These are phyloP conservation scores for Boletellus dicymbophilus DNA, from an alignment of 1,284 basidiomycete genomes.

Conservation along the genomic window DNA sequence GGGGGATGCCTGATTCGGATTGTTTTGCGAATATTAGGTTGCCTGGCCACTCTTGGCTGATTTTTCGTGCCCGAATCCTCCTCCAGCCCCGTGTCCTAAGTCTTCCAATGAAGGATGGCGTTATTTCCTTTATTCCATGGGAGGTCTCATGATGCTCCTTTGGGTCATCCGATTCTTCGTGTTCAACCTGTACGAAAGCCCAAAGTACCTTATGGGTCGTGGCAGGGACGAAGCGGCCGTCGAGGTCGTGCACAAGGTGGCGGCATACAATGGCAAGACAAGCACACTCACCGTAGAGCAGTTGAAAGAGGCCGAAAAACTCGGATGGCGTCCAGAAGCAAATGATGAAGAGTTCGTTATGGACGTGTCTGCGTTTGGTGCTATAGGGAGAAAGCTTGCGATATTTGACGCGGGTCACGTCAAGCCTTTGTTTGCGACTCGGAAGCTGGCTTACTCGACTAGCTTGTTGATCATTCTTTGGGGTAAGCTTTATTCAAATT, in stretches of 20 bases:
- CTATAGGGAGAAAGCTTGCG: slow-evolving; percentile 43
- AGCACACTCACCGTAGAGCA: slow-evolving; percentile 50
- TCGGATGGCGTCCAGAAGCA: slow-evolving; percentile 9
- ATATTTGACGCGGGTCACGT: slow-evolving; percentile 50
- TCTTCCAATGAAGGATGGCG: slow-evolving; percentile 71
- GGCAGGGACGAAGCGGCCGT: slow-evolving; percentile 75
- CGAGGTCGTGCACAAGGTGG: slow-evolving; percentile 66
- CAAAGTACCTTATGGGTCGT: slow-evolving; percentile 74
- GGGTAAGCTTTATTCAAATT: slow-evolving; percentile 40
- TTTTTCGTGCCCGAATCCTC: slow-evolving; percentile 52
- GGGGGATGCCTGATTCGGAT: not conserved
- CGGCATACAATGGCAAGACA: slow-evolving; percentile 62
- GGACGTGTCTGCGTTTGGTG: slow-evolving; percentile 41
- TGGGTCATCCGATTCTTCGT: slow-evolving; percentile 72
- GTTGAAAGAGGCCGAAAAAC: slow-evolving; percentile 37
- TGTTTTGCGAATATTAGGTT: slow-evolving; percentile 41
- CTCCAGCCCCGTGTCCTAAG: slow-evolving; percentile 43
- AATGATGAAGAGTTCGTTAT: slow-evolving; percentile 21
- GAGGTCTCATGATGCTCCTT: slow-evolving; percentile 61
- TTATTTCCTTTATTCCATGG: slow-evolving; percentile 65
- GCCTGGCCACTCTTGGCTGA: slow-evolving; percentile 70
- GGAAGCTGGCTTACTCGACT: slow-evolving; percentile 63
- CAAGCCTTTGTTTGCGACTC: slow-evolving; percentile 61
- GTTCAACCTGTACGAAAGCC: slow-evolving; percentile 76
- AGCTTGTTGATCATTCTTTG: slow-evolving; percentile 60